These are phyloP conservation scores for Colletotrichum limetticola DNA, from an alignment of 2,329 filamentous ascomycete genomes.

Conservation along the genomic window DNA sequence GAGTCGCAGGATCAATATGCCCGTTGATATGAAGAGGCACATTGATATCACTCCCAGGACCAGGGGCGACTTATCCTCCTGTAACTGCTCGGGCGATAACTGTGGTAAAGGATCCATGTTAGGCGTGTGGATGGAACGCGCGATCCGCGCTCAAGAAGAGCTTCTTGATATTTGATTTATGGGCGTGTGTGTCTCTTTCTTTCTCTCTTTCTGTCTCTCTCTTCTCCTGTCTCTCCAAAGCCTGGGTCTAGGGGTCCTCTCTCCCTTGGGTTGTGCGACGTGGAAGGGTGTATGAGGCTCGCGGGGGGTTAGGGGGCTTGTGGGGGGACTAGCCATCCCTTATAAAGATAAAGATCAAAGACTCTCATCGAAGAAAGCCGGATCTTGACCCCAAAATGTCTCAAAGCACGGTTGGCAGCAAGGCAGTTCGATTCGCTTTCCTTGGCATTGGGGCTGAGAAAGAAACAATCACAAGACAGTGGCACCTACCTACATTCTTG, in stretches of 20 bases:
- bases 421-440: too few species aligned
- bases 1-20: constrained; percentile 37
- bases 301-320: neutral
- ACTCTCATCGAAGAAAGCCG: neutral
- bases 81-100: constrained; percentile 19
- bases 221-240: neutral
- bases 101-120: constrained; percentile 19
- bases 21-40: constrained; percentile 35
- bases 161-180: neutral
- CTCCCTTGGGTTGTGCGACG: neutral
- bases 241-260: neutral
- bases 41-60: constrained; percentile 36
- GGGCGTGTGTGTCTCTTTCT: neutral
- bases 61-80: constrained; percentile 31
- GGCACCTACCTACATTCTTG: too few species aligned
- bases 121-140: neutral
- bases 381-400: too few species aligned
- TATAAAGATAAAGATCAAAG: neutral
- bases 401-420: too few species aligned
- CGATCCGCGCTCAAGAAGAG: neutral
- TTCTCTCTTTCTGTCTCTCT: too few species aligned
- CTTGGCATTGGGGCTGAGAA: neutral
- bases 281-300: neutral
- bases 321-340: neutral
- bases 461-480: neutral